A percentile compares a stretch with the other conserved stretches of the same genome.
These are phyloP conservation scores for Striga hermonthica DNA, from an alignment of 305 asterid species.

Conservation along the genomic window DNA sequence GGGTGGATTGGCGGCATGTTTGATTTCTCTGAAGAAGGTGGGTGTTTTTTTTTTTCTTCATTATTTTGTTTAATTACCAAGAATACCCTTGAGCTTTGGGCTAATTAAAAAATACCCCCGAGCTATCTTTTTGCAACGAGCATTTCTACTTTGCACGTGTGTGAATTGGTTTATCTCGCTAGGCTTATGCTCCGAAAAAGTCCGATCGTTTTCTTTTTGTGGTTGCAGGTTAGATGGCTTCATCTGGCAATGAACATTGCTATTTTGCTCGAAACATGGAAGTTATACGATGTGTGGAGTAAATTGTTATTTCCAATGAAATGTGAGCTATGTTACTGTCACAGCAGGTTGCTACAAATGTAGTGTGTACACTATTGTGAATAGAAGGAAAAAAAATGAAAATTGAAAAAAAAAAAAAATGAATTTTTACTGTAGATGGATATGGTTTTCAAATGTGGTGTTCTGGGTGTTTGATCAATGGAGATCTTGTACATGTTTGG, in stretches of 20 bases:
- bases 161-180: background rate
- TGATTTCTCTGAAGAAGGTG: conserved; percentile 62
- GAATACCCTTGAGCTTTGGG: background rate
- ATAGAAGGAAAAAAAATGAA: too few species aligned
- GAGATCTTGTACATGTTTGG: conserved; percentile 36
- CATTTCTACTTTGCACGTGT: background rate
- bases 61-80: background rate
- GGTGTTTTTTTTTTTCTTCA: background rate
- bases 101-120: background rate
- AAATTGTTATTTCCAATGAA: conserved; percentile 19
- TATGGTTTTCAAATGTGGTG: conserved; percentile 26
- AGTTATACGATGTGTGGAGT: background rate
- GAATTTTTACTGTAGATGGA: conserved; percentile 25
- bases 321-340: background rate
- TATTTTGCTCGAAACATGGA: background rate
- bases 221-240: conserved; percentile 36
- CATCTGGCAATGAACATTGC: background rate
- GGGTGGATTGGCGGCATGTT: conserved; percentile 59
- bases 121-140: background rate
- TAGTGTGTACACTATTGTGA: conserved; percentile 35
- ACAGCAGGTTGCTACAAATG: conserved; percentile 10
- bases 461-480: conserved; percentile 26
- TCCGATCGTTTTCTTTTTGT: background rate
- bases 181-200: background rate
- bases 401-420: conserved; percentile 25